A percentile compares a stretch with the other conserved stretches of the same genome.
Conservation (phyloP, 139 green algal species). For the Haematococcus sp. region DNA sequence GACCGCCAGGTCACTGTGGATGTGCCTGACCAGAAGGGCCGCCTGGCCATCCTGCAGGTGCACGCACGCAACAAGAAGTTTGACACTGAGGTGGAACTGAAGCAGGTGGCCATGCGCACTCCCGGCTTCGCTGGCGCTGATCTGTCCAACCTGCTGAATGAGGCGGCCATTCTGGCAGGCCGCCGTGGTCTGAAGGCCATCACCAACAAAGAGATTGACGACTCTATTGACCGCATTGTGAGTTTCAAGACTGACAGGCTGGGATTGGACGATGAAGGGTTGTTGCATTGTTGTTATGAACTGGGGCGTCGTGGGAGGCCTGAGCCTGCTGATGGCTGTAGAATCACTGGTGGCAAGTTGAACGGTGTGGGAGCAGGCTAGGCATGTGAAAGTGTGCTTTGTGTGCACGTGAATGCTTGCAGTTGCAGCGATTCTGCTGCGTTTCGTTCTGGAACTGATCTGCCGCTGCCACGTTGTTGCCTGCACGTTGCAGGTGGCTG, state of each 20-base stretch:
- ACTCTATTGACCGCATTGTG: conserved; percentile 96
- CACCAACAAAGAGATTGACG: conserved; percentile 89
- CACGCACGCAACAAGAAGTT: conserved; percentile 96
- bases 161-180: conserved; percentile 97
- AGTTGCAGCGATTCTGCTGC: not conserved
- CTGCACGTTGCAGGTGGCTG: conserved; percentile 77
- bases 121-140: conserved; percentile 94
- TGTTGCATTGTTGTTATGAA: too few relatives aligned
- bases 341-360: too few relatives aligned
- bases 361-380: too few relatives aligned
- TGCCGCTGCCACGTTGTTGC: conserved; percentile 29
- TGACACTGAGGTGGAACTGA: conserved; percentile 86
- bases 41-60: conserved; percentile 93
- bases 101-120: conserved; percentile 89
- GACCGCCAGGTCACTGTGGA: conserved; percentile 92
- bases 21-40: conserved; percentile 93
- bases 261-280: too few relatives aligned
- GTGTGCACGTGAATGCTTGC: not conserved
- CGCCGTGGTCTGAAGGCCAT: conserved; percentile 64
- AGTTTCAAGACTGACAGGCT: too few relatives aligned
- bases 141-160: conserved; percentile 98
- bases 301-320: conserved; percentile 36
- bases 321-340: not conserved
- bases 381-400: too few relatives aligned
- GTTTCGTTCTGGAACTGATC: not conserved